Evolutionary conservation across 108 stramenopile genomes (phyloP), one percentile per base, ranked within the genome.

Genomic region (Fragilaria crotonensis): DNA sequence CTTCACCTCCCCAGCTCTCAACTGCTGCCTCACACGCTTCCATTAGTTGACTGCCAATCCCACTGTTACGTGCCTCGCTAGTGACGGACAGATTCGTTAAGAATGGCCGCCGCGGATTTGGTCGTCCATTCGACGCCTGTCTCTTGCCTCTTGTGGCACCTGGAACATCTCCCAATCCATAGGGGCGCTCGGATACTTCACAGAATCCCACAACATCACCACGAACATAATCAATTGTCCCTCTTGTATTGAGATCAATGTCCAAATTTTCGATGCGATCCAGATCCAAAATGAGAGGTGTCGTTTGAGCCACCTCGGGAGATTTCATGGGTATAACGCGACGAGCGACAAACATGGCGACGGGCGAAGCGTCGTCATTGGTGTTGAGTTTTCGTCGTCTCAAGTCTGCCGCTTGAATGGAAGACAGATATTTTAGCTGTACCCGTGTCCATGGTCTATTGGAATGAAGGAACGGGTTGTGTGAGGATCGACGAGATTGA

Each of bases 161-260:
- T 32, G 36, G 26, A 48, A 29, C 53, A 51, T 48, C 46, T 25
- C 18, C 81, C 36, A 90, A 59, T 22, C 89, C 84, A 55, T 85
- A 90, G 19, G 68, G 75, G 60, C 72, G 70, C 57, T 76, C 69
- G 18, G 73, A 77, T 28, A 90, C 77, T 60, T 90, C 89, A 22
- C 73, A 73, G 64, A 87, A 90, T 0, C 85, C 89, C 18, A 90
- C 54, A 0, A 90, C 57, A 28, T 90, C 84, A 25, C 84, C 85
- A n/a, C 63, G 53, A 4, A 78, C 62, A 26, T 67, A 85, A 23
- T 63, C 69, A 17, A 23, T 27, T n/a, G n/a, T n/a, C n/a, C n/a
- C n/a, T n/a, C n/a, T n/a, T n/a, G n/a, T n/a, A n/a, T n/a, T n/a
- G n/a, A n/a, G n/a, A n/a, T n/a, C n/a, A 21, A 58, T 47, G 0